Evolutionary conservation across 2,329 filamentous ascomycete species (phyloP), one percentile per base, ranked within the genome.

Genomic region (Corinectria fuckeliana): DNA sequence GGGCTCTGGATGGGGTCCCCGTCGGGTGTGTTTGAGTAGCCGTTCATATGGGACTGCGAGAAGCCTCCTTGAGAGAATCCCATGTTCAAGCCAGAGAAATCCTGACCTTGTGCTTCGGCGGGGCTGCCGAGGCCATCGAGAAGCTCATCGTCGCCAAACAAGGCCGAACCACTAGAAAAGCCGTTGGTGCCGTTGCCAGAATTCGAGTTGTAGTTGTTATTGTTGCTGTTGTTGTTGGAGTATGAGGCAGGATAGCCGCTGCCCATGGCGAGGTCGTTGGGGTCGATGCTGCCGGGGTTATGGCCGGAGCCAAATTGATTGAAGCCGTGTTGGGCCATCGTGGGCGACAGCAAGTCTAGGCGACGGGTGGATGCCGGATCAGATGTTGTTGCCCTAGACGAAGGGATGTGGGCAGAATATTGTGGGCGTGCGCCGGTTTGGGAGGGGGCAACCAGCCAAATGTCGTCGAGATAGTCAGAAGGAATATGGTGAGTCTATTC

Each of bases 1-100:
- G 94, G 94, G 70, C 93, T 97, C 72, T 96, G 91, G 61, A 97
- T 94, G 5, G 94, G 93, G 52, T 92, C 90, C 51, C 92, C 92
- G 61, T 98, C 94, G 3, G 94, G 93, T 2, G 93, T 97, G 74
- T 91, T 92, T 18, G 94, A 97, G 76, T 91, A 98, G 62, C 92
- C 87, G 71, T 91, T 90, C 72, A 92, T 88, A 58, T 90, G 88
- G 47, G 84, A 80, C 61, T 88, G 86, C 64, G 91, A 88, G 54
- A 76, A 88, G 16, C 84, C 78, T 49, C 79, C 79, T 55, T 86
- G 83, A 28, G 78, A 73, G 67, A 84, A 88, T 60, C 81, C 80
- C 75, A 91, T 87, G 67, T 82, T 82, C 71, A 89, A 81, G 50
- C 79, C 78, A 34, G 80, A 77, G 59, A 83, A 90, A 56, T 87